A percentile compares a stretch with the other conserved stretches of the same genome.
These are phyloP conservation scores for Aspergillus ellipticus DNA, from an alignment of 495 filamentous ascomycete genomes.

Conservation along the genomic window DNA sequence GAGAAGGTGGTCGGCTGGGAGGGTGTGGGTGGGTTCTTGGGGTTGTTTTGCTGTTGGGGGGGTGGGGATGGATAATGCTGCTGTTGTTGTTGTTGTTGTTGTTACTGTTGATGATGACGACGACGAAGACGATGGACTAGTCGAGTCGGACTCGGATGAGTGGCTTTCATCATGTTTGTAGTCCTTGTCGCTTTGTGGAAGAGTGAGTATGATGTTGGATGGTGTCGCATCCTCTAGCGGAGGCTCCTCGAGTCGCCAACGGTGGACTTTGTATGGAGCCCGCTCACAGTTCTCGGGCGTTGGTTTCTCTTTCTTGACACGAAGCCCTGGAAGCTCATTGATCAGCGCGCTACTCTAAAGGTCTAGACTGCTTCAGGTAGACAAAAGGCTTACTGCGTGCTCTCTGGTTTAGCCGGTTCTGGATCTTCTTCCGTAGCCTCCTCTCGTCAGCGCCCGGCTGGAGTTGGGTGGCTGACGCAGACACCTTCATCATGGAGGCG, in stretches of 20 bases:
- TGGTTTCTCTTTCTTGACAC: background rate
- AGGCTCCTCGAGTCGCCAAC: conserved; percentile 12
- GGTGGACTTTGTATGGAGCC: conserved; percentile 1
- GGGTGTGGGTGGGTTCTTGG: background rate
- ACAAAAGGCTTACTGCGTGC: conserved; percentile 8
- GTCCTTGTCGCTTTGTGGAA: background rate
- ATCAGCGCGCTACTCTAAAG: background rate
- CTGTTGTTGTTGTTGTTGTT: too few relatives aligned
- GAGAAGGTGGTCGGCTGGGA: conserved; percentile 10
- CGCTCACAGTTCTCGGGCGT: background rate
- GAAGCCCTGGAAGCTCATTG: background rate
- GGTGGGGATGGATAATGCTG: background rate
- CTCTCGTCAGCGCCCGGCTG: background rate
- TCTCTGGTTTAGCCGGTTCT: conserved; percentile 14
- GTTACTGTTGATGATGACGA: background rate
- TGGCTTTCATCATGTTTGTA: background rate
- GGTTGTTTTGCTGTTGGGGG: background rate
- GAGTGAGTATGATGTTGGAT: background rate
- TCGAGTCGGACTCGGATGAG: background rate
- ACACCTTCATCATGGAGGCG: background rate
- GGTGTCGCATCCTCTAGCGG: too few relatives aligned
- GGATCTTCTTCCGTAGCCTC: conserved; percentile 11
- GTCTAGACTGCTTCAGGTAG: background rate
- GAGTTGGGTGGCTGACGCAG: background rate
- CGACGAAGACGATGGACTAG: background rate